Base-by-base conservation (phyloP, 768 basidiomycete species). In the Russula griseocarnosa region DNA sequence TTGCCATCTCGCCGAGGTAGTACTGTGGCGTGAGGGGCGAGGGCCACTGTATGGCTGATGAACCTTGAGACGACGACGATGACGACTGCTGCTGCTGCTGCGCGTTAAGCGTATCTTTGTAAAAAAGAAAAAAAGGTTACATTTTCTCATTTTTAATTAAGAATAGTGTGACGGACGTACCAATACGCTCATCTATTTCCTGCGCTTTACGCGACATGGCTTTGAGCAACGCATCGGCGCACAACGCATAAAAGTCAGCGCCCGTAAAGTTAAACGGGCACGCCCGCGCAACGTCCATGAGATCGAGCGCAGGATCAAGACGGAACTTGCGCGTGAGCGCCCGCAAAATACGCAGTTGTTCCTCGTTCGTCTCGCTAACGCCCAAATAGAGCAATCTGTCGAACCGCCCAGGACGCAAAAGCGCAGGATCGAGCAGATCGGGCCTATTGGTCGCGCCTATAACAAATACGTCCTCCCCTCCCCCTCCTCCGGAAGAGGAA, bases 241-340 rank as follows among this genome's bases (percentile, higher is more conserved):
- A 98, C 10, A 99, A 78, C 0, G 97, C 97, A 77, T 99, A 98
- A 67, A 98, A 94, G 73, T 99, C 97, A 47, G 97, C 97, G 50
- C 97, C 97, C 3, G 97, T 98, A 72, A 88, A 94, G 72, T 94
- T 93, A 79, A 95, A 92, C 0, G 93, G 88, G 66, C 95, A 98
- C 38, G 77, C 76, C 30, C 85, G 79, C 24, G 90, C 91, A 50
- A 99, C 74, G 9, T 70, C 65, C 22, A 74, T 73, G 8, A 98
- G 82, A 69, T 86, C 77, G 9, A 94, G 78, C 55, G 75, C 77
- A 0, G 87, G 80, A 69, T 90, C 82, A 28, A 98, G 81, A 40
- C 82, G 84, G 79, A 99, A 98, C 73, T 95, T 98, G 62, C 94
- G 78, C 3, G 97, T 98, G 64, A 98, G 76, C 2, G 97, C 97